phyloP scores from a whole-genome alignment of 352 stramenopile species.

The Pythium chondricola region DNA sequence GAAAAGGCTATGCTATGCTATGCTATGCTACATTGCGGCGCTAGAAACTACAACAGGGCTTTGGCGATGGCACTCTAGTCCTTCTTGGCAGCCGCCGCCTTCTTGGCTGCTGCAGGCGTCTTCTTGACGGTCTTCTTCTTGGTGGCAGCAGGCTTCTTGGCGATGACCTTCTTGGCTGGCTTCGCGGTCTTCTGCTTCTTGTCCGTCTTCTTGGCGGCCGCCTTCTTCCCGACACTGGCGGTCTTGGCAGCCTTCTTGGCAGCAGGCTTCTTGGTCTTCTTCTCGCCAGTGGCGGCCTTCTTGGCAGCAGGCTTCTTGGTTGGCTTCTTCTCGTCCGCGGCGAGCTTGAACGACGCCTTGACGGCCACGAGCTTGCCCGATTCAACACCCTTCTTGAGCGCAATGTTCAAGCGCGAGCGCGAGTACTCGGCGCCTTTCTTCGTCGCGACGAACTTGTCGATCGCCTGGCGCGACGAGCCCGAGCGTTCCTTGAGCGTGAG shows the following conservation, averaged over 20 bases:
- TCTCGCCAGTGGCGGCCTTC: constrained; percentile 26
- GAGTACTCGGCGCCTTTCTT: constrained; percentile 80
- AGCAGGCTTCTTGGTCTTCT: constrained; percentile 33
- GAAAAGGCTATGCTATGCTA: no score
- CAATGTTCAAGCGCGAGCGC: constrained; percentile 81
- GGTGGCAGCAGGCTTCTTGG: constrained; percentile 50
- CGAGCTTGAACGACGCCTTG: constrained; percentile 94
- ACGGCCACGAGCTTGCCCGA: constrained; percentile 87
- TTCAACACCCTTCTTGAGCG: constrained; percentile 88
- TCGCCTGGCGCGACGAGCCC: constrained; percentile 89
- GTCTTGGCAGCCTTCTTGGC: constrained; percentile 16
- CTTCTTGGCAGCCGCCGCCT: constrained; percentile 20
- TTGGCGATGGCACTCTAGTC: constrained; percentile 31
- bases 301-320: constrained; percentile 24
- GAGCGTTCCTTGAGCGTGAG: constrained; percentile 87
- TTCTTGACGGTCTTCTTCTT: constrained; percentile 60
- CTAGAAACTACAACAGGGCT: constrained; percentile 67
- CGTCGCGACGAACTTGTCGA: constrained; percentile 90
- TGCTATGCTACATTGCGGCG: no score
- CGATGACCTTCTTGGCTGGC: constrained; percentile 25
- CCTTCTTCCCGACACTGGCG: no score
- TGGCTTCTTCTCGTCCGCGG: constrained; percentile 87
- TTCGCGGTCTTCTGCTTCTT: constrained; percentile 31
- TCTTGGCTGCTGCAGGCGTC: constrained; percentile 13
- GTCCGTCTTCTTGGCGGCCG: constrained; percentile 26